These are phyloP conservation scores for Xylaria sp. DNA, from an alignment of 2,329 filamentous ascomycete species.

Conservation along the genomic window DNA sequence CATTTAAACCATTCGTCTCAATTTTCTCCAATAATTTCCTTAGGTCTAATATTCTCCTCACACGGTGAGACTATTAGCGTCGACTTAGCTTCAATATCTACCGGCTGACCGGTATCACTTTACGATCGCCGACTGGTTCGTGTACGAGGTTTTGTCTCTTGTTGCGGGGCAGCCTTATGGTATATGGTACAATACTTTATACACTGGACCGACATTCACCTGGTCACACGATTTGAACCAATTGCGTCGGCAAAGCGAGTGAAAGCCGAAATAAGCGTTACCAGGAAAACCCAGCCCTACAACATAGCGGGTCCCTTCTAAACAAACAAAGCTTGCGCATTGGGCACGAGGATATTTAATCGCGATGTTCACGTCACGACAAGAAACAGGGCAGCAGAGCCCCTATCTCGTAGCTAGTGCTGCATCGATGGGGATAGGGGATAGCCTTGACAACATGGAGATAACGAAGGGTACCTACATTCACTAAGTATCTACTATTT, in stretches of 20 bases:
- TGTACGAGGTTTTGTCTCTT: slow-evolving; percentile 21
- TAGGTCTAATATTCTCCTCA: not conserved
- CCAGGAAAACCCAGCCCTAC: slow-evolving; percentile 12
- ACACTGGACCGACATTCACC: not conserved
- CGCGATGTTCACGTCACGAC: not conserved
- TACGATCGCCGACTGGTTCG: slow-evolving; percentile 25
- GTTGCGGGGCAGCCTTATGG: slow-evolving; percentile 9
- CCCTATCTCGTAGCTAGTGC: slow-evolving; percentile 17
- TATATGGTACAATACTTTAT: not conserved
- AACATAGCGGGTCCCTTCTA: not conserved
- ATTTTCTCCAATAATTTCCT: not conserved
- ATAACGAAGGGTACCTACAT: slow-evolving; percentile 5
- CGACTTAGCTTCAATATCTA: not conserved
- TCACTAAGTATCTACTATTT: slow-evolving; percentile 3
- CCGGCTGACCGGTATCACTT: slow-evolving; percentile 1
- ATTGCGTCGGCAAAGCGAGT: slow-evolving; percentile 27
- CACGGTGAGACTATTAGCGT: slow-evolving; percentile 1
- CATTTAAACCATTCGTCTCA: slow-evolving; percentile 15
- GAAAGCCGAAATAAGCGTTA: slow-evolving; percentile 27
- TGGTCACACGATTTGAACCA: slow-evolving; percentile 2
- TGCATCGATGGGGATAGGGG: slow-evolving; percentile 1
- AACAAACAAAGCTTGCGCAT: not conserved
- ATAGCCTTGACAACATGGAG: not conserved
- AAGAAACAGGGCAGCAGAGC: slow-evolving; percentile 4
- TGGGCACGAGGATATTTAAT: not conserved